Percentiles rank a stretch among this genome's conserved stretches.
Evolutionary conservation across 2,329 filamentous ascomycete genomes (phyloP).

Genomic region (Colletotrichum costaricense): DNA sequence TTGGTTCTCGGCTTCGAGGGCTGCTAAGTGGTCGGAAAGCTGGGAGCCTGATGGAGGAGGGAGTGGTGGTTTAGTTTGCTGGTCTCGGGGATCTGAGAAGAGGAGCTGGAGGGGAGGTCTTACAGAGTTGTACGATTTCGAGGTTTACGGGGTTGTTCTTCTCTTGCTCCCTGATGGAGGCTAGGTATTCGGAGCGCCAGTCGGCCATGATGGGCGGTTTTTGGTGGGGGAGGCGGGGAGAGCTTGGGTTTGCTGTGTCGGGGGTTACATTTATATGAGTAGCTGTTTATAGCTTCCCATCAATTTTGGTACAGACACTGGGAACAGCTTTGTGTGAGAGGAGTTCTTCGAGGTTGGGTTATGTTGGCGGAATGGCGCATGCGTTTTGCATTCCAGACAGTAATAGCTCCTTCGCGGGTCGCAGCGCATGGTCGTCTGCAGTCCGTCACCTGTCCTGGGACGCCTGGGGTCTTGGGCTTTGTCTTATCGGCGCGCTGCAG

Average conservation of each 20-base stretch:
- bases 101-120: slow-evolving; percentile 41
- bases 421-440: background rate
- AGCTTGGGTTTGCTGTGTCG: background rate
- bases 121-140: slow-evolving; percentile 84
- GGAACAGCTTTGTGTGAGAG: background rate
- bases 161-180: slow-evolving; percentile 78
- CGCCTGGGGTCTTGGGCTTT: background rate
- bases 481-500: slow-evolving; percentile 5
- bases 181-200: slow-evolving; percentile 86
- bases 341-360: background rate
- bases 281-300: background rate
- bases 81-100: background rate
- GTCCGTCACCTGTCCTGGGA: background rate
- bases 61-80: background rate
- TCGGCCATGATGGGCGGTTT: slow-evolving; percentile 60
- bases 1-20: slow-evolving; percentile 69
- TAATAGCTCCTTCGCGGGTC: background rate
- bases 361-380: background rate
- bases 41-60: slow-evolving; percentile 63
- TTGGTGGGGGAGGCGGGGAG: background rate
- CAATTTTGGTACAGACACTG: too few species aligned
- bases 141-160: slow-evolving; percentile 71
- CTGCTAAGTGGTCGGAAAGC: slow-evolving; percentile 74
- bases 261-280: background rate
- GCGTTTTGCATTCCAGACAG: background rate